phyloP scores from a whole-genome alignment of 352 stramenopile genomes.

The Globisporangium okanoganense region DNA sequence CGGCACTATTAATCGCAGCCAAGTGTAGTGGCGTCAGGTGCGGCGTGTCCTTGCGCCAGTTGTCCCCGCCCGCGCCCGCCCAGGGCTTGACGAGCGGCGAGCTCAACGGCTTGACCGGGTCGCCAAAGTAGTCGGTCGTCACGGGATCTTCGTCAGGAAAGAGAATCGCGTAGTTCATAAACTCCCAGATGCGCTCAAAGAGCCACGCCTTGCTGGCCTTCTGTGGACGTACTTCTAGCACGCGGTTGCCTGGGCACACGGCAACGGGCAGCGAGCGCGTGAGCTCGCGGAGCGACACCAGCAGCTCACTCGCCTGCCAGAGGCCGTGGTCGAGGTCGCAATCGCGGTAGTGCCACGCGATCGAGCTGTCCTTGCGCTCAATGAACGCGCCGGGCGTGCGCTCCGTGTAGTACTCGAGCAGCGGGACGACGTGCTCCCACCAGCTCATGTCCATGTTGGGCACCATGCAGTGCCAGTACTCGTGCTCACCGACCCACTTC shows the following conservation, averaged over 20 bases:
- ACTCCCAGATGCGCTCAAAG: conserved; percentile 84
- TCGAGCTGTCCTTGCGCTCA: conserved; percentile 79
- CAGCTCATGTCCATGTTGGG: conserved; percentile 76
- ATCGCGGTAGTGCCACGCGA: conserved; percentile 90
- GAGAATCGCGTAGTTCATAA: conserved; percentile 68
- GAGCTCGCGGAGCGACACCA: conserved; percentile 74
- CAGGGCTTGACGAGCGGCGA: conserved; percentile 52
- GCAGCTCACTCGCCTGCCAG: conserved; percentile 89
- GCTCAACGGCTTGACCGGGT: conserved; percentile 32
- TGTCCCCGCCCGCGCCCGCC: conserved; percentile 1
- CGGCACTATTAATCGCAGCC: conserved; percentile 5
- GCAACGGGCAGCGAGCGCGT: conserved; percentile 67
- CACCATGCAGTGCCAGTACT: conserved; percentile 77
- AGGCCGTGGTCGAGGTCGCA: conserved; percentile 83
- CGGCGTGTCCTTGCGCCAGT: conserved; percentile 1
- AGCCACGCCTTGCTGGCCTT: conserved; percentile 80
- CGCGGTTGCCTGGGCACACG: conserved; percentile 71
- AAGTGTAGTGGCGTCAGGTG: conserved; percentile 13
- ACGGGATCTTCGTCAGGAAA: conserved; percentile 65
- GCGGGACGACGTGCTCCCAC: conserved; percentile 73
- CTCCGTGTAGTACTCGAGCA: conserved; percentile 84
- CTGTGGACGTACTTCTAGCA: conserved; percentile 71
- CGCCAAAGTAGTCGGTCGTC: conserved; percentile 70
- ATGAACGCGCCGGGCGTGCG: conserved; percentile 81
- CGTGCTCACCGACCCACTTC: conserved; percentile 60